Evolutionary conservation across 345 rosid species (phyloP).

Genomic region (Brassica carinata): DNA sequence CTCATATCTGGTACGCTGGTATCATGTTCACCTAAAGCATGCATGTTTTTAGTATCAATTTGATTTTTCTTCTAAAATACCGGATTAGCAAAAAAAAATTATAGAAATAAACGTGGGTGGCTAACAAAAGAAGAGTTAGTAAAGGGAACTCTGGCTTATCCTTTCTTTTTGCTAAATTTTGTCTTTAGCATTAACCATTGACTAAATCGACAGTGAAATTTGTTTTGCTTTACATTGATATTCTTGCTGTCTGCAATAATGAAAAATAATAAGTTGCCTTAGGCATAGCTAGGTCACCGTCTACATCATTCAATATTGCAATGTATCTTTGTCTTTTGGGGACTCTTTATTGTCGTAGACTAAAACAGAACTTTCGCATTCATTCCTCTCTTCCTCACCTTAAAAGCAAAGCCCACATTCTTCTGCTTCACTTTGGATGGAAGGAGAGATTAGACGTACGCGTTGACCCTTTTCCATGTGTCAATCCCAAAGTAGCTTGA

Average conservation of each 20-base stretch:
- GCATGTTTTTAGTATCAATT: neutral
- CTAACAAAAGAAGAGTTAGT: conserved; percentile 2
- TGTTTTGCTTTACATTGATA: conserved; percentile 23
- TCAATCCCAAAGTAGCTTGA: conserved; percentile 3
- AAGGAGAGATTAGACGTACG: conserved; percentile 26
- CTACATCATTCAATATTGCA: conserved; percentile 29
- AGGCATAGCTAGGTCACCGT: conserved; percentile 31
- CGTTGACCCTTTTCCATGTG: conserved; percentile 34
- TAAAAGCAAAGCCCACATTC: conserved; percentile 22
- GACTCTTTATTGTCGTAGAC: conserved; percentile 26
- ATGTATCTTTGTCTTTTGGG: conserved; percentile 21
- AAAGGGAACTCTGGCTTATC: conserved; percentile 17
- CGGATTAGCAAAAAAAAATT: conserved; percentile 5
- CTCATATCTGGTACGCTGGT: neutral
- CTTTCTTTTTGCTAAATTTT: neutral
- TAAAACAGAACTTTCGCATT: conserved; percentile 29
- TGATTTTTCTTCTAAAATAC: conserved; percentile 3
- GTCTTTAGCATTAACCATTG: conserved; percentile 29
- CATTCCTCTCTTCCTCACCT: conserved; percentile 20
- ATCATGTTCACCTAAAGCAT: conserved; percentile 2
- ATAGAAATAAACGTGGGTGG: conserved; percentile 14
- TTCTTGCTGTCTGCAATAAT: conserved; percentile 39
- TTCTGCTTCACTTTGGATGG: conserved; percentile 20
- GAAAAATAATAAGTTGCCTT: conserved; percentile 10
- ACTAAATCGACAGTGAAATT: conserved; percentile 25